Conservation (phyloP, 768 basidiomycete species). For the Trametes cinnabarina region DNA sequence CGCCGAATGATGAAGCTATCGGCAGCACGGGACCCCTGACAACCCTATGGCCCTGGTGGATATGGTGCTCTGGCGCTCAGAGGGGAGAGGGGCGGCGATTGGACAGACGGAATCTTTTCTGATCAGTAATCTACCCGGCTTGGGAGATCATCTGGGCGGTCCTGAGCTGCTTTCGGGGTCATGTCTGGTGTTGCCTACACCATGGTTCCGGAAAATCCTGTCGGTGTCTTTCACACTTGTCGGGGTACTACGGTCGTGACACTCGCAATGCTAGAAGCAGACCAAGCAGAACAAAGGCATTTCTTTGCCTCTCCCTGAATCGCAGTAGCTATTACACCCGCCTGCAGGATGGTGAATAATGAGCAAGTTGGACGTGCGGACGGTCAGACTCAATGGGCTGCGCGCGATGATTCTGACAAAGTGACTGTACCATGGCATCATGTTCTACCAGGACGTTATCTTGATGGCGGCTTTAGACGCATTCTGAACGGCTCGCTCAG, state of each 20-base stretch:
- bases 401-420: no score
- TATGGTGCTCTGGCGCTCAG: not conserved
- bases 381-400: no score
- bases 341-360: not conserved
- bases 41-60: slow-evolving; percentile 11
- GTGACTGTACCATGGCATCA: slow-evolving; percentile 7
- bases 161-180: slow-evolving; percentile 11
- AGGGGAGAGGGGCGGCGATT: not conserved
- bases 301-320: not conserved
- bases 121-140: not conserved
- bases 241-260: not conserved
- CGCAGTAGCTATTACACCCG: not conserved
- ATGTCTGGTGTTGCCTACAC: not conserved
- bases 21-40: slow-evolving; percentile 12
- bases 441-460: slow-evolving; percentile 10
- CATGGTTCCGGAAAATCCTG: slow-evolving; percentile 13
- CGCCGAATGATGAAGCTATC: not conserved
- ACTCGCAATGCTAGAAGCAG: not conserved
- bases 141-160: not conserved
- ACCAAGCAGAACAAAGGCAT: not conserved
- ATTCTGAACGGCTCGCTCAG: not conserved
- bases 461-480: slow-evolving; percentile 17
- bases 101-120: not conserved
- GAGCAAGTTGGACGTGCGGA: slow-evolving; percentile 1
- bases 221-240: slow-evolving; percentile 6